Evolutionary conservation across 1,139 yeast species (phyloP), one percentile per base, ranked within the genome.

Genomic region (Casaregolazyma lundiana): DNA sequence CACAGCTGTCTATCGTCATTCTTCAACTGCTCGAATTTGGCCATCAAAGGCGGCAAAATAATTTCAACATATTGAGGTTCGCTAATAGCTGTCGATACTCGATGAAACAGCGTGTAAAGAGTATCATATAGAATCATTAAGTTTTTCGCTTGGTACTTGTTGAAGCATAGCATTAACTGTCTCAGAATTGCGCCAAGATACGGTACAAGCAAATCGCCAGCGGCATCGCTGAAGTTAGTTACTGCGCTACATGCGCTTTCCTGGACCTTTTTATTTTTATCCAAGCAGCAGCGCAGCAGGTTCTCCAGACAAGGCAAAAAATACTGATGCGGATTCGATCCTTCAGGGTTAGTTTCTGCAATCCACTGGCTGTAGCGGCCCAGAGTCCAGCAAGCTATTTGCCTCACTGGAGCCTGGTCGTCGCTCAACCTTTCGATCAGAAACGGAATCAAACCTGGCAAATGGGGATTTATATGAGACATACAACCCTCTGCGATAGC

Each of bases 371-470:
- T 77, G 63, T 82, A 92, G 49, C 97, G 75, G 36, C 96, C 84
- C 44, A 92, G 69, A 0, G 97, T 87, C 98, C 98, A 92, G 69
- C 97, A 90, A 0, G 96, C 73, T 46, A 92, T 92, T 64, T 88
- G 95, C 55, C 97, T 76, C 7, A 92, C 96, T 39, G 95, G 77
- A 6, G 96, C 84, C 66, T 89, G 85, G 11, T 69, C 66, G 63
- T 90, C 97, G 47, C 73, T 73, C 51, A 90, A 68, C 58, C 95
- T 75, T 48, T 88, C 88, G 22, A 89, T 90, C 52, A 92, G 72
- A 60, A 83, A 90, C 35, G 96, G 96, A 29, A 92, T 81, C 46
- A 92, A 71, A 13, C 81, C 77, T 1, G 96, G 95, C 41, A 92
- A 70, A 58, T 85, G 85, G 38, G 79, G 81, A 18, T 81, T 69